Evolutionary conservation across 768 basidiomycete genomes (phyloP), one percentile per base, ranked within the genome.

Genomic region (Cystofilobasidium capitatum): DNA sequence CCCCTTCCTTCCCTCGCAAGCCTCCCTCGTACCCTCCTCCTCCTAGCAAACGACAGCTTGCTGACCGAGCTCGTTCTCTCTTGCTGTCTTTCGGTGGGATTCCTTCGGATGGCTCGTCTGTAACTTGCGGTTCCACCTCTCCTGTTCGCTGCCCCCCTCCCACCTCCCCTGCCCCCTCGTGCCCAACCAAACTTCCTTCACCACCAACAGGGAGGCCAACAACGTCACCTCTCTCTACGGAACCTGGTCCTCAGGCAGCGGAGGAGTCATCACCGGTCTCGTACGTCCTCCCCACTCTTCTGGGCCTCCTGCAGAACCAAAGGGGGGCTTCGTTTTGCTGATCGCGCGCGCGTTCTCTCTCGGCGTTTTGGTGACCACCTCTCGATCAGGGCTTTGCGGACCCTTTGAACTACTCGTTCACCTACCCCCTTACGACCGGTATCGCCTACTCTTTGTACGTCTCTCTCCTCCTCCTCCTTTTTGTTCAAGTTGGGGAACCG

Each of bases 401-500:
- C 74, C 93, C 96, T 0, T 82, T 83, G 54, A 89, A 91, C 73
- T 78, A 82, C 78, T 81, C 86, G 3, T 98, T 99, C 78, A 84
- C 65, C 39, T 94, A 93, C 76, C 94, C 96, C 5, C 75, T 75
- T 65, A 91, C 84, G 24, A 89, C 92, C 0, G 96, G 96, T 36
- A 82, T 96, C 8, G 86, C 88, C 6, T 90, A 83, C 75, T 88
- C 91, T 36, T 94, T 97, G 91, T 94, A 74, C 76, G 91, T 81
- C 5, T 6, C 40, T 8, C 8, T 1, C 44, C 22, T 36, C 13
- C 51, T n/a, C 22, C 3, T 17, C 39, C 40, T 20, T 8, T 20
- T 51, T 26, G 26, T 24, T 36, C 55, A 37, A 63, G 31, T 71
- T 35, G 70, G 54, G 59, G 42, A 31, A 51, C 35, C 54, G 57